These are phyloP conservation scores for Aristolochia fimbriata DNA, from an alignment of 164 flowering plant species.

Conservation along the genomic window DNA sequence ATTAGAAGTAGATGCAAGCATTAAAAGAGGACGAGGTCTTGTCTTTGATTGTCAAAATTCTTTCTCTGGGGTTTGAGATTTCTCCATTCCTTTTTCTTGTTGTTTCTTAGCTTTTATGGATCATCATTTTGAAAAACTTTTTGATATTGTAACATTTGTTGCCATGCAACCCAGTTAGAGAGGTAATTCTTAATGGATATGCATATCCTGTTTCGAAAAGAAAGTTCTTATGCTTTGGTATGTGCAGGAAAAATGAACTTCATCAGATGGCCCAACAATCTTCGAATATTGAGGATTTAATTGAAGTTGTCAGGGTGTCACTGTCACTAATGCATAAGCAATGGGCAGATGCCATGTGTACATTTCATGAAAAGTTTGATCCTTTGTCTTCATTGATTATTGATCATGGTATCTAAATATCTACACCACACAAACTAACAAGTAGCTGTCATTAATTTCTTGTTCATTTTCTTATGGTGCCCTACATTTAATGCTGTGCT, in stretches of 20 bases:
- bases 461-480: not conserved
- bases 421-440: not conserved
- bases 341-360: constrained; percentile 84
- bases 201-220: too few relatives aligned
- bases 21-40: too few relatives aligned
- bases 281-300: constrained; percentile 77
- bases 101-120: too few relatives aligned
- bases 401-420: constrained; percentile 64
- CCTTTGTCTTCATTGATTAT: constrained; percentile 54
- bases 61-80: too few relatives aligned
- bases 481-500: not conserved
- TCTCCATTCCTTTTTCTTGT: too few relatives aligned
- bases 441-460: not conserved
- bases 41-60: too few relatives aligned
- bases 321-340: constrained; percentile 79
- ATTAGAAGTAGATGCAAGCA: too few relatives aligned
- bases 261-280: constrained; percentile 95
- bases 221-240: too few relatives aligned
- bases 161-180: not conserved
- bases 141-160: too few relatives aligned
- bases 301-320: constrained; percentile 71
- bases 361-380: constrained; percentile 75
- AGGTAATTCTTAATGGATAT: not conserved
- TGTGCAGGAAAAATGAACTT: constrained; percentile 95
- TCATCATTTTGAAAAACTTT: too few relatives aligned